Evolutionary conservation across 805 yeast species (phyloP), one percentile per base, ranked within the genome.

Genomic region (Starmerella cellae): DNA sequence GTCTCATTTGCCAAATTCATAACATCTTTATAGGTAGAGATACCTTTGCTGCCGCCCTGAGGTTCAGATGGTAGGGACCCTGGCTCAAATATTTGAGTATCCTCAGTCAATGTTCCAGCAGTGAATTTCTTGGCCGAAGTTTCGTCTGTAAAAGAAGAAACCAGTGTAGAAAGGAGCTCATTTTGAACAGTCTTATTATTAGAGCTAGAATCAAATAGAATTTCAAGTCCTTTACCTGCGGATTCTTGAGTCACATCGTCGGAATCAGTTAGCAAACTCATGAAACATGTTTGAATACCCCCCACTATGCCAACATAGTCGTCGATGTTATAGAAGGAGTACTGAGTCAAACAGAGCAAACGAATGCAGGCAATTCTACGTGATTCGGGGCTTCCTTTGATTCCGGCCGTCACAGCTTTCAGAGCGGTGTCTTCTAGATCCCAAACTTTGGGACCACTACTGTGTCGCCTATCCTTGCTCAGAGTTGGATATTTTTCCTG

Each of bases 181-280:
- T 82, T 91, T 16, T 42, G 44, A 8, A 47, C 9, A 54, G 78
- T 77, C 49, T 81, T 61, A 8, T 75, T 79, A 4, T 56, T 43
- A 50, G 75, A 77, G 14, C 95, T 94, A 48, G 74, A 60, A 45
- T 87, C 95, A 55, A 82, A 88, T 4, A 85, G 71, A 16, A 87
- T 63, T 49, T 87, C 75, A 40, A 88, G 66, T 2, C 96, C 98
- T 51, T 94, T 69, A 0, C 94, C 77, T 0, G 97, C 95, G 11
- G 91, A 73, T 46, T 88, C 96, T 56, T 88, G 96, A n/a, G 85
- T 67, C 17, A 85, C 60, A 24, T 87, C 95, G 56, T 88, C 95
- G 39, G 77, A 66, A 48, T 81, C 91, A 0, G 82, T 76, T 42
- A 88, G 65, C 55, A 82, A 82, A 46, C 71, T 69, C 81, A 84